phyloP scores from a whole-genome alignment of 2,329 filamentous ascomycete genomes.

The Fusarium tuaranense region DNA sequence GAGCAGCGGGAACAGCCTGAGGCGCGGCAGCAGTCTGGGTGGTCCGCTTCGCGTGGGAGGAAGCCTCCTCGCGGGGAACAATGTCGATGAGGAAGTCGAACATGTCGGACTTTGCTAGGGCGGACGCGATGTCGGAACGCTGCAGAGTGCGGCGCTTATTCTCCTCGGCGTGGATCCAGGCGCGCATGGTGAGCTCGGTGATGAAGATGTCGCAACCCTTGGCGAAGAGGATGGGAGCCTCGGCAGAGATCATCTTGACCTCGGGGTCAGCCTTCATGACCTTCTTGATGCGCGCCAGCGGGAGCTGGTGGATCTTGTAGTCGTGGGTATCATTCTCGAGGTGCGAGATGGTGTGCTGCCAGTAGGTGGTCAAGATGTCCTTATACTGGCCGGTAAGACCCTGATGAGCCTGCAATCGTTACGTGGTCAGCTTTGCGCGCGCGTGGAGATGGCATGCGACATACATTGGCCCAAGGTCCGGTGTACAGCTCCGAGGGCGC shows the following conservation, averaged over 20 bases:
- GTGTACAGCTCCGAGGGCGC: conserved; percentile 95
- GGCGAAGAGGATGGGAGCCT: conserved; percentile 96
- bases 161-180: conserved; percentile 99
- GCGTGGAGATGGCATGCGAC: conserved; percentile 44
- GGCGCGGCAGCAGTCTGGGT: conserved; percentile 59
- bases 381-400: conserved; percentile 92
- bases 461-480: conserved; percentile 93
- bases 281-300: conserved; percentile 98
- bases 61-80: conserved; percentile 93
- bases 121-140: conserved; percentile 95
- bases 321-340: conserved; percentile 96
- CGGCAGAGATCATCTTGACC: conserved; percentile 99
- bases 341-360: conserved; percentile 98
- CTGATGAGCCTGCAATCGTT: conserved; percentile 82
- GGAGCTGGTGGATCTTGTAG: conserved; percentile 97
- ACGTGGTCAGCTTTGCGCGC: not conserved
- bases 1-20: conserved; percentile 60
- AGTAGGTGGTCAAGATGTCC: conserved; percentile 98
- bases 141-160: conserved; percentile 97
- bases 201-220: conserved; percentile 99
- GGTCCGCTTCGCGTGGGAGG: conserved; percentile 84
- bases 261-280: conserved; percentile 99
- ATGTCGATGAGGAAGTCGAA: conserved; percentile 99
- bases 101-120: conserved; percentile 98
- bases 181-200: conserved; percentile 97